phyloP scores from a whole-genome alignment of 2,329 filamentous ascomycete species.

The Ascocoryne sarcoides region DNA sequence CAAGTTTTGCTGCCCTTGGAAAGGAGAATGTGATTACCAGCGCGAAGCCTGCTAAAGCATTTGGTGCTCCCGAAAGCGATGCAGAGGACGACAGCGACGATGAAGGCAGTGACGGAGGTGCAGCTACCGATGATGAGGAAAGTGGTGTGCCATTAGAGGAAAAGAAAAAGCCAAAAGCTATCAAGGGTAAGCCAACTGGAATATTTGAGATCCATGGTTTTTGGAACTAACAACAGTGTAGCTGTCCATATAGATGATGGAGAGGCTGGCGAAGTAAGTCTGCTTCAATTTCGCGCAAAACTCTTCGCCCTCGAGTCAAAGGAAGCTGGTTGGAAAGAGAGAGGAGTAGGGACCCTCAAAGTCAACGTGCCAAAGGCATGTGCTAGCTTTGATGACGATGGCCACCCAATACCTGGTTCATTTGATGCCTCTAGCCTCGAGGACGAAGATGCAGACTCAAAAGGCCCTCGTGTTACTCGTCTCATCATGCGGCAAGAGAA shows the following conservation, averaged over 20 bases:
- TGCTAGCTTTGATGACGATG: conserved; percentile 46
- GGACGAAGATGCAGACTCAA: conserved; percentile 34
- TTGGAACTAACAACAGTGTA: not conserved
- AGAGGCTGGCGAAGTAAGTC: conserved; percentile 71
- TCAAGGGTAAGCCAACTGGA: conserved; percentile 51
- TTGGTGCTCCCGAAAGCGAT: conserved; percentile 67
- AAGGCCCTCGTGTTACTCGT: conserved; percentile 43
- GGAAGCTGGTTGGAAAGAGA: conserved; percentile 72
- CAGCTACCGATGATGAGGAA: conserved; percentile 36
- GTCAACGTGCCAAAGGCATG: conserved; percentile 62
- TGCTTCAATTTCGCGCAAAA: conserved; percentile 71
- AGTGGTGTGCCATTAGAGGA: conserved; percentile 45
- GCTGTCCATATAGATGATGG: conserved; percentile 70
- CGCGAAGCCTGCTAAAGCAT: conserved; percentile 59
- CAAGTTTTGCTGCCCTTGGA: conserved; percentile 62
- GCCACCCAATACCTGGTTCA: conserved; percentile 39
- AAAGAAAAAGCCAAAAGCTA: conserved; percentile 55
- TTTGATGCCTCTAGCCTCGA: conserved; percentile 49
- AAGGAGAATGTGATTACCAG: conserved; percentile 36
- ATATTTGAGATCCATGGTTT: not conserved
- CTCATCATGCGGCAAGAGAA: conserved; percentile 89
- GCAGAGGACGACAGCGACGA: conserved; percentile 42
- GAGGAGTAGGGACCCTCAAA: conserved; percentile 75
- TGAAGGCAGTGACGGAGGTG: conserved; percentile 34
- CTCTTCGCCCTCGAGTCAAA: conserved; percentile 66